Evolutionary conservation across 164 flowering plant genomes (phyloP).

Genomic region (Buxus sempervirens): DNA sequence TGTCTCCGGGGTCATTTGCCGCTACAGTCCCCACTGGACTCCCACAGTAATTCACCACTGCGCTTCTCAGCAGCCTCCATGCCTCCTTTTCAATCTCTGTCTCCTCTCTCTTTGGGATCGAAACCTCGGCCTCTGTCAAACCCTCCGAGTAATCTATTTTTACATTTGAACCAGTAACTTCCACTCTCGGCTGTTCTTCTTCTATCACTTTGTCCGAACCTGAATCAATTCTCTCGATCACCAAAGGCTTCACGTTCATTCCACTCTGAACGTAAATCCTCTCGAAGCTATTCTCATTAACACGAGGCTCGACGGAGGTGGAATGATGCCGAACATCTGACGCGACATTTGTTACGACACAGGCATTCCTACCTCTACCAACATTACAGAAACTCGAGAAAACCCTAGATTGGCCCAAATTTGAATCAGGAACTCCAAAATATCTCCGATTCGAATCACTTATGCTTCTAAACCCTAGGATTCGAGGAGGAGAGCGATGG

Average conservation of each 20-base stretch:
- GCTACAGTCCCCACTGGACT: slow-evolving; percentile 95
- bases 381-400: slow-evolving; percentile 15
- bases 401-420: slow-evolving; percentile 39
- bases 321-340: slow-evolving; percentile 63
- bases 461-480: slow-evolving; percentile 18
- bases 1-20: slow-evolving; percentile 76
- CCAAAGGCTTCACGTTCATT: slow-evolving; percentile 59
- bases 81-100: slow-evolving; percentile 75
- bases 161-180: slow-evolving; percentile 23
- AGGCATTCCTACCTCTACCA: slow-evolving; percentile 22
- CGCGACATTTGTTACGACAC: slow-evolving; percentile 41
- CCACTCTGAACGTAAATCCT: slow-evolving; percentile 62
- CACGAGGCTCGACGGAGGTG: slow-evolving; percentile 52
- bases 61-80: slow-evolving; percentile 63
- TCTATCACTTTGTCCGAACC: slow-evolving; percentile 19
- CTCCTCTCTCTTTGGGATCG: slow-evolving; percentile 28
- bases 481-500: slow-evolving; percentile 5
- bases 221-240: slow-evolving; percentile 37
- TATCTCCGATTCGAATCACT: slow-evolving; percentile 28
- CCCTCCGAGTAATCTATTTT: slow-evolving; percentile 25
- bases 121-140: slow-evolving; percentile 28
- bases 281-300: slow-evolving; percentile 55
- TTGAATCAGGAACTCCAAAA: slow-evolving; percentile 32
- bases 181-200: slow-evolving; percentile 19
- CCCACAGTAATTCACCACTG: slow-evolving; percentile 80